Conservation (phyloP, 139 green algal species). For the Chlorella sp. region DNA sequence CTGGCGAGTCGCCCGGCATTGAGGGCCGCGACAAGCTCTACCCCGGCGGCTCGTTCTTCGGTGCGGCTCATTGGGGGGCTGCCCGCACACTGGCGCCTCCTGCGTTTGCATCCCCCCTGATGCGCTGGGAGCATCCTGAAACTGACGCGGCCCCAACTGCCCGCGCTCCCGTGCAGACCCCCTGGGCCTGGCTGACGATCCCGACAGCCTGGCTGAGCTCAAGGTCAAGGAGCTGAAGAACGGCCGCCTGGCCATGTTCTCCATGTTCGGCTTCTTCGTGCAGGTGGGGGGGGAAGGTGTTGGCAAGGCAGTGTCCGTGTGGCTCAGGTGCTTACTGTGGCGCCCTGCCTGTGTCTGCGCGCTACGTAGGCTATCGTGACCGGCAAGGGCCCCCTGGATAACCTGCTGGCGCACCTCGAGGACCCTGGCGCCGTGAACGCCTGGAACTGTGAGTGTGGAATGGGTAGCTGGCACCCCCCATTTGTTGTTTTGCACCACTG, state of each 20-base stretch:
- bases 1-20: conserved; percentile 53
- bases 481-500: too few relatives aligned
- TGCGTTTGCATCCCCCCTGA: too few relatives aligned
- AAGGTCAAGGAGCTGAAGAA: conserved; percentile 83
- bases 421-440: too few relatives aligned
- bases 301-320: background rate
- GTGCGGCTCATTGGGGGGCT: too few relatives aligned
- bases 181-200: conserved; percentile 78
- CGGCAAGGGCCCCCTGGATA: conserved; percentile 66
- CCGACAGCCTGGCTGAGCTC: conserved; percentile 73
- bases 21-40: conserved; percentile 68
- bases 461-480: too few relatives aligned
- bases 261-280: conserved; percentile 66
- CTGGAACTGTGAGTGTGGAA: too few relatives aligned
- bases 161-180: conserved; percentile 42
- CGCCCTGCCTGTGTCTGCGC: background rate
- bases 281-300: conserved; percentile 32
- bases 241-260: conserved; percentile 74
- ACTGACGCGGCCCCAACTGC: too few relatives aligned
- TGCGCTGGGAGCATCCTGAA: too few relatives aligned
- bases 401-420: conserved; percentile 77
- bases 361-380: conserved; percentile 52
- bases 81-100: too few relatives aligned
- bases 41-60: conserved; percentile 69
- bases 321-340: background rate